These are phyloP conservation scores for Mycena leptocephala DNA, from an alignment of 768 basidiomycete genomes.

Conservation along the genomic window DNA sequence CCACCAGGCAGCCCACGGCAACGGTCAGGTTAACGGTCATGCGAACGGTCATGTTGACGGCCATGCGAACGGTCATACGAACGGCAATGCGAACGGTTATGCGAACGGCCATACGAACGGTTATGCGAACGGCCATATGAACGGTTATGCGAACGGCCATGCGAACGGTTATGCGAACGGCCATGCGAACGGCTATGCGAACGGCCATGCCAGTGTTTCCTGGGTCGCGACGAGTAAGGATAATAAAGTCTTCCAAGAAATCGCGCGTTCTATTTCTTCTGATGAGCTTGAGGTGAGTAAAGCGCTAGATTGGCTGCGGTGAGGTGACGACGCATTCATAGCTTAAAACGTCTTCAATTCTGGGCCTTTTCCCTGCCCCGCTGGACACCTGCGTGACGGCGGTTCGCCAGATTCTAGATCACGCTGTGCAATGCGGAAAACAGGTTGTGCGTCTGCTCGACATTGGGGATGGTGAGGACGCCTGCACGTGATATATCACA, in stretches of 20 bases:
- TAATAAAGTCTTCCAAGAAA: neutral
- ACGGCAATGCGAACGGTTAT: neutral
- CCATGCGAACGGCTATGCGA: neutral
- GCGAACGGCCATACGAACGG: neutral
- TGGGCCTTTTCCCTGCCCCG: neutral
- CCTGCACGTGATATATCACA: neutral
- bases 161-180: neutral
- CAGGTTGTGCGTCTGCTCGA: neutral
- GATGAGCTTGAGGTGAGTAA: neutral
- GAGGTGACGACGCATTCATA: neutral
- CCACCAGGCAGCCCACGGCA: neutral
- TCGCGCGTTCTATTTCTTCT: neutral
- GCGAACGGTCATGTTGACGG: neutral
- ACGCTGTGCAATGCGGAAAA: neutral
- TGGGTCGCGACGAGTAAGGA: neutral
- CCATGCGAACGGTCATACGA: neutral
- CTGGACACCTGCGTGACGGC: neutral
- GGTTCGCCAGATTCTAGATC: neutral
- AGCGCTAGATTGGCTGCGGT: neutral
- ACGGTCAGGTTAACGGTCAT: neutral
- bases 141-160: neutral
- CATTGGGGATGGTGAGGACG: neutral
- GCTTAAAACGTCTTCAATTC: neutral
- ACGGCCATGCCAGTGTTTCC: neutral
- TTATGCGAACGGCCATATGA: neutral